phyloP scores from a whole-genome alignment of 2,329 filamentous ascomycete genomes.

The Pseudocercospora musae region DNA sequence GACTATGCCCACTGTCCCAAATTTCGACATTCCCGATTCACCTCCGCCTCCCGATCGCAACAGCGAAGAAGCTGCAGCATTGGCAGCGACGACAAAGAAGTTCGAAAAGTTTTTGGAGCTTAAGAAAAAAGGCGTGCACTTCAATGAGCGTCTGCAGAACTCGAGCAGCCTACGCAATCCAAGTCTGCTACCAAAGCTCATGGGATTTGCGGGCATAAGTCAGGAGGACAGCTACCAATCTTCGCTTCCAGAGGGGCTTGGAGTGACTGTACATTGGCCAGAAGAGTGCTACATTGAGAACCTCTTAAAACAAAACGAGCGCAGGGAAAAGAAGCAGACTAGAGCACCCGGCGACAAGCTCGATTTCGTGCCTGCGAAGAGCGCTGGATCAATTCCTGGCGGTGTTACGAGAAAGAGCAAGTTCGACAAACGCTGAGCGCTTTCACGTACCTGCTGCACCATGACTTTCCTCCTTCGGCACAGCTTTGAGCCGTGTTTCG shows the following conservation, averaged over 20 bases:
- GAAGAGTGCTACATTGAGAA: slow-evolving; percentile 43
- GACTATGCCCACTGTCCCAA: slow-evolving; percentile 68
- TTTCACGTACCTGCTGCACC: background rate
- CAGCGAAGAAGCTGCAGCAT: slow-evolving; percentile 28
- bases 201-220: slow-evolving; percentile 62
- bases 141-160: slow-evolving; percentile 69
- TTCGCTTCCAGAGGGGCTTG: slow-evolving; percentile 44
- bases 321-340: slow-evolving; percentile 39
- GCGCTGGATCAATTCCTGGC: slow-evolving; percentile 8
- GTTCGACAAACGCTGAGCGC: slow-evolving; percentile 11
- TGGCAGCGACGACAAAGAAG: slow-evolving; percentile 56
- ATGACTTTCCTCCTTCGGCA: background rate
- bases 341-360: slow-evolving; percentile 24
- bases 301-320: slow-evolving; percentile 34
- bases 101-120: slow-evolving; percentile 71
- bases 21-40: slow-evolving; percentile 71
- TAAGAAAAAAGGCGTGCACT: slow-evolving; percentile 74
- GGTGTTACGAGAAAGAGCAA: slow-evolving; percentile 14
- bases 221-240: slow-evolving; percentile 63
- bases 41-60: slow-evolving; percentile 53
- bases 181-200: slow-evolving; percentile 66
- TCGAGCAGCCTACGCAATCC: slow-evolving; percentile 70
- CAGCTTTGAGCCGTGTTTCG: background rate
- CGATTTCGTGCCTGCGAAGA: slow-evolving; percentile 31
- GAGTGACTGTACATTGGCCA: slow-evolving; percentile 41